phyloP scores from a whole-genome alignment of 345 rosid genomes.

The Mercurialis annua region DNA sequence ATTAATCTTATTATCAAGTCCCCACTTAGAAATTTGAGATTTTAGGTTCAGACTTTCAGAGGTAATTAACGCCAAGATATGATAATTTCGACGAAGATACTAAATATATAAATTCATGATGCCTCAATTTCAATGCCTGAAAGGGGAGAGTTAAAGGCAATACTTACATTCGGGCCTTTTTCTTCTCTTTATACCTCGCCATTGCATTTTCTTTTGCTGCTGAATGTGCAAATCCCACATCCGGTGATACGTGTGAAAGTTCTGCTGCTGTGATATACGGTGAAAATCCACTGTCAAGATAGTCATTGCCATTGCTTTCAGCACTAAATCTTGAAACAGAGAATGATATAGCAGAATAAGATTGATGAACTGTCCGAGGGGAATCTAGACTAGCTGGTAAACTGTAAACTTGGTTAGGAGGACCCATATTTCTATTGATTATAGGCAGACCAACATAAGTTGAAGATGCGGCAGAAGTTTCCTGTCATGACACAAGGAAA shows the following conservation, averaged over 20 bases:
- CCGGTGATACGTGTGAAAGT: slow-evolving; percentile 32
- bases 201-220: slow-evolving; percentile 47
- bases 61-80: neutral
- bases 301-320: slow-evolving; percentile 33
- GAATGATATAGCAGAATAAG: slow-evolving; percentile 40
- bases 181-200: slow-evolving; percentile 60
- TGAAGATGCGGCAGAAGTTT: slow-evolving; percentile 23
- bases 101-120: neutral
- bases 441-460: slow-evolving; percentile 12
- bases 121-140: neutral
- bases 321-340: slow-evolving; percentile 38
- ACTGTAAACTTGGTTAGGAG: slow-evolving; percentile 20
- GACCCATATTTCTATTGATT: slow-evolving; percentile 18
- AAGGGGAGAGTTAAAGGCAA: slow-evolving; percentile 15
- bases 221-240: slow-evolving; percentile 29
- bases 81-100: neutral
- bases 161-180: slow-evolving; percentile 56
- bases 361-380: slow-evolving; percentile 26
- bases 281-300: slow-evolving; percentile 38
- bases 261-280: slow-evolving; percentile 22
- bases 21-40: neutral
- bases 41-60: neutral
- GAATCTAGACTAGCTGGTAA: slow-evolving; percentile 17
- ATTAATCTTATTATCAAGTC: neutral
- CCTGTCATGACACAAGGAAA: slow-evolving; percentile 23